Conservation (phyloP, 1,284 basidiomycete species). For the Cerioporus squamosus region DNA sequence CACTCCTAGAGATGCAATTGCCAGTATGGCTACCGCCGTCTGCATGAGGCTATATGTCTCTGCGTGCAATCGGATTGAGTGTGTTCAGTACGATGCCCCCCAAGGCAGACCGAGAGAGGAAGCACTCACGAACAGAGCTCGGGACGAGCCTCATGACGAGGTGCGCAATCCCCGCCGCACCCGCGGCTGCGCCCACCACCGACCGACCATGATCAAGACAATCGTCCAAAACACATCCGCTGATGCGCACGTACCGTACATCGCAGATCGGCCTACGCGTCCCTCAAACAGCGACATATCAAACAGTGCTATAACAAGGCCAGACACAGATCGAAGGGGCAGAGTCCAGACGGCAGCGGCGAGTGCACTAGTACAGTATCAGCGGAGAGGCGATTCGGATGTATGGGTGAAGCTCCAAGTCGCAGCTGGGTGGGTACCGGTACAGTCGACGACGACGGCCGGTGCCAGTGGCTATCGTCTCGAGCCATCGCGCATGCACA, state of each 20-base stretch:
- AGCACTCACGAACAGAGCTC: slow-evolving; percentile 25
- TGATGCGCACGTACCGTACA: slow-evolving; percentile 17
- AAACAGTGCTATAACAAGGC: too few species aligned
- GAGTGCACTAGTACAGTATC: too few species aligned
- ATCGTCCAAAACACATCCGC: not conserved
- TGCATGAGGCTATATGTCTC: slow-evolving; percentile 74
- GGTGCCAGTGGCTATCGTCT: slow-evolving; percentile 1
- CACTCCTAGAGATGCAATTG: slow-evolving; percentile 62
- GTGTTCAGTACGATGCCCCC: not conserved
- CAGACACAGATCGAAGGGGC: too few species aligned
- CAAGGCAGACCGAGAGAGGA: not conserved
- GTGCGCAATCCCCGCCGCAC: slow-evolving; percentile 26
- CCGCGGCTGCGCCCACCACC: slow-evolving; percentile 1
- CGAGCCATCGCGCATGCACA: slow-evolving; percentile 4
- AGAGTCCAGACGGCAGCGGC: too few species aligned
- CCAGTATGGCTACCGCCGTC: slow-evolving; percentile 70
- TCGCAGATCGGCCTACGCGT: slow-evolving; percentile 13
- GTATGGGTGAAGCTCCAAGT: not conserved
- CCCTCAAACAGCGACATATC: slow-evolving; percentile 23
- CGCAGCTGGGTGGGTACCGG: not conserved
- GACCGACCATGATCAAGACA: not conserved
- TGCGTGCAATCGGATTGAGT: slow-evolving; percentile 34
- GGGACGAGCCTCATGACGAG: slow-evolving; percentile 25
- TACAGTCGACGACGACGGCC: not conserved
- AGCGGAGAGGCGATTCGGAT: too few species aligned